Evolutionary conservation across 2,329 filamentous ascomycete genomes (phyloP).

Genomic region (Pseudogymnoascus sp.): DNA sequence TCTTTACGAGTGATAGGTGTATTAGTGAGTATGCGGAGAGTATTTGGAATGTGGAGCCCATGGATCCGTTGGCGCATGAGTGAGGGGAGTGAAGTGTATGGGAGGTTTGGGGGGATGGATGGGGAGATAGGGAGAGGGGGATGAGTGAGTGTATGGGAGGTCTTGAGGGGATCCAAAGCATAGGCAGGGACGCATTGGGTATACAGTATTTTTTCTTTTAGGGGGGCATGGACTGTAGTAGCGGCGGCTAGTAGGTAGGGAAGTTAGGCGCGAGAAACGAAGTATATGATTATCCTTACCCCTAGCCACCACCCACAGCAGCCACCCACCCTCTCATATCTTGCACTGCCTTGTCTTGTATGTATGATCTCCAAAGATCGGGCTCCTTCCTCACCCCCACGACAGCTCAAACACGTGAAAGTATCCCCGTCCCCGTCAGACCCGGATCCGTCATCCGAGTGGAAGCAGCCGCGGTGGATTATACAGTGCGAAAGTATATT

Average conservation of each 20-base stretch:
- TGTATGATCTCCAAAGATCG: background rate
- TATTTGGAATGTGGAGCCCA: constrained; percentile 94
- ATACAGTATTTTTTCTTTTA: too few species aligned
- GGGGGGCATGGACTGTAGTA: too few species aligned
- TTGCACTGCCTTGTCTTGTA: background rate
- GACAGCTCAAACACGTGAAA: too few species aligned
- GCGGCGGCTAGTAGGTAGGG: background rate
- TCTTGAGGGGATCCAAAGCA: background rate
- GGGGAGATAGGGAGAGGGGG: background rate
- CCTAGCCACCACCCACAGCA: background rate
- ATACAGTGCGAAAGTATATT: too few species aligned
- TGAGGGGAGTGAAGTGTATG: background rate
- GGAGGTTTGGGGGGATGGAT: background rate
- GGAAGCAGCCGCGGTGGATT: too few species aligned
- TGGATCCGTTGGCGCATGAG: constrained; percentile 17
- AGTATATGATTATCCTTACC: background rate
- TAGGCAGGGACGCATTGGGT: background rate
- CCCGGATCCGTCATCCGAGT: background rate
- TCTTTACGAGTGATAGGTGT: constrained; percentile 91
- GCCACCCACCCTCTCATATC: background rate
- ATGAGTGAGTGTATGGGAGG: background rate
- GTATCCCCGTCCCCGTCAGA: background rate
- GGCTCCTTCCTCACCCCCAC: background rate
- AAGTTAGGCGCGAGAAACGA: background rate
- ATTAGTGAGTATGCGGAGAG: constrained; percentile 96